Conservation (phyloP, 345 rosid genomes). For the Mangifera indica region DNA sequence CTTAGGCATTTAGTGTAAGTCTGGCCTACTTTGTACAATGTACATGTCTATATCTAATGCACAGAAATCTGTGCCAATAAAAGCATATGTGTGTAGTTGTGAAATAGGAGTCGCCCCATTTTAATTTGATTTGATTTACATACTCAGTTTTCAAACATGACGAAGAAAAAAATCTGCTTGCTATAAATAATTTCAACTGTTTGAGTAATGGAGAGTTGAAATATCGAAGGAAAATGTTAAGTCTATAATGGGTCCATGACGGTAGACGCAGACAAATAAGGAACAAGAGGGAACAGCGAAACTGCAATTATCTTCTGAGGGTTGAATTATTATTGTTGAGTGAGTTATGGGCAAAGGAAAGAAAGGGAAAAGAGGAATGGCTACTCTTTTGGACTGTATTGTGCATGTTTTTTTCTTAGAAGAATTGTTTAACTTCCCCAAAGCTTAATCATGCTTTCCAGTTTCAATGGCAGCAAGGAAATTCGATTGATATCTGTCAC, state of each 20-base stretch:
- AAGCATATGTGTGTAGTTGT: neutral
- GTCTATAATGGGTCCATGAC: neutral
- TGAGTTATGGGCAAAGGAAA: neutral
- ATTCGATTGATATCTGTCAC: neutral
- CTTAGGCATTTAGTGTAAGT: neutral
- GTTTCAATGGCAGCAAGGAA: too few relatives aligned
- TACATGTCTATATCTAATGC: conserved; percentile 20
- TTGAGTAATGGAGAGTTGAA: neutral
- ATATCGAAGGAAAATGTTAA: neutral
- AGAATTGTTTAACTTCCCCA: neutral
- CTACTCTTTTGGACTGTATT: neutral
- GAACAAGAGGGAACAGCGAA: neutral
- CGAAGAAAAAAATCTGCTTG: neutral
- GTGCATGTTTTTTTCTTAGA: neutral
- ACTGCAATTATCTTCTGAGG: neutral
- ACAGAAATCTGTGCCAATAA: conserved; percentile 25
- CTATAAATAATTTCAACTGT: neutral
- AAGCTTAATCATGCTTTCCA: too few relatives aligned
- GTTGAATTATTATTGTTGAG: neutral
- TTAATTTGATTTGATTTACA: neutral
- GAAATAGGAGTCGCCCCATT: conserved; percentile 6
- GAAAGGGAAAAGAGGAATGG: neutral
- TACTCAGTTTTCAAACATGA: neutral
- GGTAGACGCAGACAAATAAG: neutral
- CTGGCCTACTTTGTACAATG: neutral